Percentiles rank a stretch among this genome's conserved stretches.
These are phyloP conservation scores for Penicillium nordicum DNA, from an alignment of 2,329 filamentous ascomycete genomes.

Conservation along the genomic window DNA sequence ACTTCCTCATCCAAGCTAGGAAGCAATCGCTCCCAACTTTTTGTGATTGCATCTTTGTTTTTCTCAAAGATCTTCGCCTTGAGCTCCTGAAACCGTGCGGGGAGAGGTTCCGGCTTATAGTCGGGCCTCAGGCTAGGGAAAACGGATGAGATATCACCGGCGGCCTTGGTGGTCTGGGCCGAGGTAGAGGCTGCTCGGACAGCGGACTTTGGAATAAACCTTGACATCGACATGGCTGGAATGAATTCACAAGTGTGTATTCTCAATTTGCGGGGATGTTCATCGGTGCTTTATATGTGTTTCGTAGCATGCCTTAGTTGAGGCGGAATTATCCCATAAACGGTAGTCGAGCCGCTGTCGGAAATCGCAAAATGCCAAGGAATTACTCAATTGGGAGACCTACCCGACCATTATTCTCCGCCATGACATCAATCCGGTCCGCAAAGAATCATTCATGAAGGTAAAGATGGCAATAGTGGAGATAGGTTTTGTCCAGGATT, in stretches of 20 bases:
- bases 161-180: conserved; percentile 41
- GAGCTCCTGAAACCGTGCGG: conserved; percentile 41
- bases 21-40: conserved; percentile 45
- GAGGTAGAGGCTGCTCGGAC: conserved; percentile 31
- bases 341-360: conserved; percentile 1
- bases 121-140: conserved; percentile 46
- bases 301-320: neutral
- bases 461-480: neutral
- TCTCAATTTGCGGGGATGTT: neutral
- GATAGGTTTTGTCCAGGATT: neutral
- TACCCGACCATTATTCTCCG: conserved; percentile 1
- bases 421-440: neutral
- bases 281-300: neutral
- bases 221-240: conserved; percentile 29
- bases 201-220: conserved; percentile 27
- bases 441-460: neutral
- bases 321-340: neutral
- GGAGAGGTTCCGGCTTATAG: conserved; percentile 42
- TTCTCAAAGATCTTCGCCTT: conserved; percentile 39
- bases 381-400: neutral
- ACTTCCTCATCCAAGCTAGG: conserved; percentile 40
- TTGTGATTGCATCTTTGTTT: conserved; percentile 38
- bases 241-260: neutral
- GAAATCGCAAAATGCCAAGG: neutral
- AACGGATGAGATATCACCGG: conserved; percentile 49